phyloP scores from a whole-genome alignment of 176 grass and related monocot species.

The Pontederia crassipes region DNA sequence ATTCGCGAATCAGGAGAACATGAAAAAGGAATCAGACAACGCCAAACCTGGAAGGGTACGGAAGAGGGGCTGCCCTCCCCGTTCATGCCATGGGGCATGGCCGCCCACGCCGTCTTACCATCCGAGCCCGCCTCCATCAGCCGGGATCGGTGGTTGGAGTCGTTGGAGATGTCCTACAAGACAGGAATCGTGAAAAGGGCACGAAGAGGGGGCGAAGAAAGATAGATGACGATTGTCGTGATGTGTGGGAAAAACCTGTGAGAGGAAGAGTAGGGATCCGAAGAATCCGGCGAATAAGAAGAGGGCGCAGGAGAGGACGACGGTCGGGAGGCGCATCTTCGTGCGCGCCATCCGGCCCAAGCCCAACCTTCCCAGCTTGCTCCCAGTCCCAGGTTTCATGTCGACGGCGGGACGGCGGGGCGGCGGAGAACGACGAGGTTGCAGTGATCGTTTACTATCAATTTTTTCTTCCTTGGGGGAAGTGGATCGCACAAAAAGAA shows the following conservation, averaged over 20 bases:
- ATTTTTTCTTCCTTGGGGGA: too few relatives aligned
- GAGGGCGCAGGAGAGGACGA: slow-evolving; percentile 64
- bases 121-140: slow-evolving; percentile 22
- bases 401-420: too few relatives aligned
- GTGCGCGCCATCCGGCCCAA: slow-evolving; percentile 13
- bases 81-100: slow-evolving; percentile 53
- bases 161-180: slow-evolving; percentile 3
- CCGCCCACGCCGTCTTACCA: slow-evolving; percentile 25
- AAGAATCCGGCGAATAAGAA: slow-evolving; percentile 90
- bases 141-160: slow-evolving; percentile 29
- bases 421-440: too few relatives aligned
- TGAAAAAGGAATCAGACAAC: background rate
- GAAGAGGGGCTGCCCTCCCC: slow-evolving; percentile 35
- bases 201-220: background rate
- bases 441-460: too few relatives aligned
- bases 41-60: slow-evolving; percentile 55
- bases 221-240: slow-evolving; percentile 2
- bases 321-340: slow-evolving; percentile 56
- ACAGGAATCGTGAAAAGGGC: background rate
- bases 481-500: too few relatives aligned
- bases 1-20: background rate
- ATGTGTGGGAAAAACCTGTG: slow-evolving; percentile 36
- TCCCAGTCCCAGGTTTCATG: too few relatives aligned
- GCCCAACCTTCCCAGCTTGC: background rate
- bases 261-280: slow-evolving; percentile 60